Percentiles rank a stretch among this genome's conserved stretches.
phyloP scores from a whole-genome alignment of 768 basidiomycete species.

The Xerocomellus chrysenteron region DNA sequence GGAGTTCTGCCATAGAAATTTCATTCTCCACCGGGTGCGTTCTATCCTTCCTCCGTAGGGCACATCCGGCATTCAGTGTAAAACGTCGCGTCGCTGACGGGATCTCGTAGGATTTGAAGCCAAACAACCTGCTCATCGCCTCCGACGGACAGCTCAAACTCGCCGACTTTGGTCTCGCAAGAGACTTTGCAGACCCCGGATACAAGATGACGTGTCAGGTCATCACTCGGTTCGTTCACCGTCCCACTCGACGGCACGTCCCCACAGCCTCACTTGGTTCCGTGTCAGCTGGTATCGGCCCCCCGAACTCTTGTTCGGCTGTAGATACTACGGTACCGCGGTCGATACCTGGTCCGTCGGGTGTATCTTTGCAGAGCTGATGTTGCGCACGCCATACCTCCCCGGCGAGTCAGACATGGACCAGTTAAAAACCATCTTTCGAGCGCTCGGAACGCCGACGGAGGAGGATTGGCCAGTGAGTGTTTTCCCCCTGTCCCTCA shows the following conservation, averaged over 20 bases:
- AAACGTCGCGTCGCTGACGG: slow-evolving; percentile 10
- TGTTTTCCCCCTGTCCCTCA: slow-evolving; percentile 1
- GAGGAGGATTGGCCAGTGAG: slow-evolving; percentile 97
- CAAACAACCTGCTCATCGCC: slow-evolving; percentile 95
- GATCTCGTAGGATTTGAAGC: slow-evolving; percentile 84
- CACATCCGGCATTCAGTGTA: slow-evolving; percentile 1
- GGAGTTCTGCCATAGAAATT: slow-evolving; percentile 98
- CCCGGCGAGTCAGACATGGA: slow-evolving; percentile 97
- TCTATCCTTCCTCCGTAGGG: slow-evolving; percentile 11
- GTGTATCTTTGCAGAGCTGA: slow-evolving; percentile 96
- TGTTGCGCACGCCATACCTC: slow-evolving; percentile 93
- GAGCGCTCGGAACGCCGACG: slow-evolving; percentile 92
- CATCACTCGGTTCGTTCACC: slow-evolving; percentile 76
- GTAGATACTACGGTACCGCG: slow-evolving; percentile 85
- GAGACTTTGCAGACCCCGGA: slow-evolving; percentile 93
- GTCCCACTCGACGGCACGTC: not conserved
- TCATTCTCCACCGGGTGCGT: slow-evolving; percentile 86
- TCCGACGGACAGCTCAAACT: slow-evolving; percentile 91
- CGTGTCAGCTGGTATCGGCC: slow-evolving; percentile 94
- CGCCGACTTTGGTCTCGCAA: slow-evolving; percentile 97
- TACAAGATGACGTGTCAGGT: slow-evolving; percentile 98
- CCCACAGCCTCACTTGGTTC: not conserved
- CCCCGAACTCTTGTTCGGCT: slow-evolving; percentile 90
- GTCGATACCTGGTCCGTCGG: slow-evolving; percentile 98
- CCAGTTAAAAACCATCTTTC: slow-evolving; percentile 91